Conservation (phyloP, 2,329 filamentous ascomycete genomes). For the Nectriaceae sp. region DNA sequence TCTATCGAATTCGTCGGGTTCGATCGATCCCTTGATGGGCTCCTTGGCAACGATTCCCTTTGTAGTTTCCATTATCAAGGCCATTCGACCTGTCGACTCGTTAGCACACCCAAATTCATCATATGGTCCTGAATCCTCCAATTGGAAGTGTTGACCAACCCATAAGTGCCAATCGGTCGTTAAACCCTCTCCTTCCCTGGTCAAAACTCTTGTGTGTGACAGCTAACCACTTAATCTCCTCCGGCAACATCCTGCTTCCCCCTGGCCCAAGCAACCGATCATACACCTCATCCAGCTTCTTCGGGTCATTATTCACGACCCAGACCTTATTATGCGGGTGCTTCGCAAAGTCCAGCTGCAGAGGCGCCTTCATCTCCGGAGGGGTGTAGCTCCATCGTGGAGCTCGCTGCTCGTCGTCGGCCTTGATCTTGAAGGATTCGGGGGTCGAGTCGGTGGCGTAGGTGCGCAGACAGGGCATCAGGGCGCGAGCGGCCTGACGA, state of each 20-base stretch:
- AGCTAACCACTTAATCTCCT: conserved; percentile 95
- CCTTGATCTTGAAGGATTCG: conserved; percentile 28
- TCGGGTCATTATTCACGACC: conserved; percentile 75
- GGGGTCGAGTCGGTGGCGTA: conserved; percentile 31
- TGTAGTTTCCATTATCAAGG: conserved; percentile 41
- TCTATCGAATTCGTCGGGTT: conserved; percentile 56
- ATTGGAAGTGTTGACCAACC: conserved; percentile 53
- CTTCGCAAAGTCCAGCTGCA: conserved; percentile 62
- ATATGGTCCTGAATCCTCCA: too few relatives aligned
- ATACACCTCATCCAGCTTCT: conserved; percentile 76
- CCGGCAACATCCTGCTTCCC: conserved; percentile 73
- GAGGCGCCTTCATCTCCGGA: conserved; percentile 67
- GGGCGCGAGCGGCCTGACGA: conserved; percentile 21
- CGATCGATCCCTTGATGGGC: conserved; percentile 25
- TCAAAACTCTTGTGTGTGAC: conserved; percentile 99
- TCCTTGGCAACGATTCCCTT: conserved; percentile 39
- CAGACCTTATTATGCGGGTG: conserved; percentile 56
- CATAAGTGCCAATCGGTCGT: conserved; percentile 86
- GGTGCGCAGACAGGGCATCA: conserved; percentile 28
- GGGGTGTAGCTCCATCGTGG: conserved; percentile 75
- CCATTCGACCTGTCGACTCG: conserved; percentile 34
- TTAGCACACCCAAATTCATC: conserved; percentile 9
- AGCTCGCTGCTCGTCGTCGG: conserved; percentile 12
- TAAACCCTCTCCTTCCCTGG: conserved; percentile 90
- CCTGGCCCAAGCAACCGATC: conserved; percentile 71